Percentiles rank a stretch among this genome's conserved stretches.
phyloP scores from a whole-genome alignment of 345 rosid genomes.

The Erucastrum elatum region DNA sequence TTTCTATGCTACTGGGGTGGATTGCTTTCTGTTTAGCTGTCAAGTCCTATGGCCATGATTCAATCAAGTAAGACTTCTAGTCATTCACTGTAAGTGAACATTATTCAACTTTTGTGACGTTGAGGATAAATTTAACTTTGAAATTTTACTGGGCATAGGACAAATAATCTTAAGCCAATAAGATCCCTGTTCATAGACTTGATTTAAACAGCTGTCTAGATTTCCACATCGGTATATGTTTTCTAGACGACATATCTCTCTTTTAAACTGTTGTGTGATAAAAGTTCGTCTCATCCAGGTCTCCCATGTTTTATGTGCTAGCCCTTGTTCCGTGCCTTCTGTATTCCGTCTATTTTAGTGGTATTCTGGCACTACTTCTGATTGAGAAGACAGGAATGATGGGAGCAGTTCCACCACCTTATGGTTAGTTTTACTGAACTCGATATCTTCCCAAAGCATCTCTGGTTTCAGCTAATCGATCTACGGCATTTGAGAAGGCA shows the following conservation, averaged over 20 bases:
- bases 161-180: neutral
- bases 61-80: slow-evolving; percentile 52
- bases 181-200: neutral
- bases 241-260: neutral
- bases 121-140: neutral
- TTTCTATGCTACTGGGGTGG: slow-evolving; percentile 85
- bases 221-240: neutral
- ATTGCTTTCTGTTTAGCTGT: slow-evolving; percentile 52
- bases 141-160: neutral
- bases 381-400: slow-evolving; percentile 99
- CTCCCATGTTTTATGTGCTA: slow-evolving; percentile 59
- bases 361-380: slow-evolving; percentile 72
- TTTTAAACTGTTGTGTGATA: slow-evolving; percentile 29
- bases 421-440: slow-evolving; percentile 58
- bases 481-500: neutral
- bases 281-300: slow-evolving; percentile 57
- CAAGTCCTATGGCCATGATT: slow-evolving; percentile 51
- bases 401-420: slow-evolving; percentile 89
- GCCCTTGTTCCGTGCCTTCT: slow-evolving; percentile 76
- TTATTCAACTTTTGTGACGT: neutral
- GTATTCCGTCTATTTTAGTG: slow-evolving; percentile 76
- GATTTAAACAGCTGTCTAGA: neutral
- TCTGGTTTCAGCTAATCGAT: slow-evolving; percentile 14
- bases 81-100: neutral
- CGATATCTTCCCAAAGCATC: neutral